Base-by-base conservation (phyloP, 371 early-diverging fungal genomes). In the Neoconidiobolus thromboides region DNA sequence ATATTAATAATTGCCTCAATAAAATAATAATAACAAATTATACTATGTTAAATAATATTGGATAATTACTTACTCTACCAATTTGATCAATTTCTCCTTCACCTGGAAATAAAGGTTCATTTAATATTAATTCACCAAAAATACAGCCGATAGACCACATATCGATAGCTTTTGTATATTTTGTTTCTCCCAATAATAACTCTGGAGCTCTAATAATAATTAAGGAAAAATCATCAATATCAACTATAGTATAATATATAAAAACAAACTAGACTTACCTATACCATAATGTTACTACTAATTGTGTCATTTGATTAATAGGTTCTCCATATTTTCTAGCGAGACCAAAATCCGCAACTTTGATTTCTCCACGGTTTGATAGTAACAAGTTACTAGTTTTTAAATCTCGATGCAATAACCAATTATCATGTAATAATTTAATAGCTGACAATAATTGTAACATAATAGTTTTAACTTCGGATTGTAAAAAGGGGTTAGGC, bases 71-170 rank as follows among this genome's bases (percentile, higher is more conserved):
- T 54, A 81, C 82, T 67, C 78, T 78, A 55, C 80, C 76, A 3
- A 93, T 61, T 68, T 91, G 88, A 64, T 85, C 86, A 50, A 88
- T 82, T 61, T 90, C 91, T 43, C 82, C 81, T 14, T 76, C 71
- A 38, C 89, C 91, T 48, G 78, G 79, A 43, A 91, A 68, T 10
- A 89, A 62, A 7, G 90, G 86, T 56, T 79, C 74, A 44, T 82
- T 79, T 55, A 76, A 74, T 40, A 92, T 65, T 49, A 95, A 71
- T 65, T 96, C 96, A 39, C 84, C 91, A 71, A 95, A 86, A 49
- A 96, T 91, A 62, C 96, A 91, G 1, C 95, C 95, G 40, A 92
- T 80, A 3, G 90, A 89, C 98, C 99, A 99, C 73, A 99, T 91
- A 66, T 99, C 99, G 36, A 99, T 77, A 0, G 93, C 88, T 0